Conservation (phyloP, 1,139 yeast genomes). For the Blastobotrys aristatus region DNA sequence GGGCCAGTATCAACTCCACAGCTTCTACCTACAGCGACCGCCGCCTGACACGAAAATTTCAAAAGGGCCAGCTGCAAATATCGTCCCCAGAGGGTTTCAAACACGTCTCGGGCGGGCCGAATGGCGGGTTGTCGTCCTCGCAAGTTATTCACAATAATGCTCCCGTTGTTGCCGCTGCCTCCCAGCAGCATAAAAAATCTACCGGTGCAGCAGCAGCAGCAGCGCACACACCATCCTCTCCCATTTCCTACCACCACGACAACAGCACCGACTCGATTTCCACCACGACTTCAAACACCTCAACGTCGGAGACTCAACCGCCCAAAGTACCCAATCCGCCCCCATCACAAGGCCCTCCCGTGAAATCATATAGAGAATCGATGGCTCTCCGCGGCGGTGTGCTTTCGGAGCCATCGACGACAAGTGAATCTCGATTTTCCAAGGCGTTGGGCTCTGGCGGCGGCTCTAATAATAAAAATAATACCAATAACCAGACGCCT, state of each 20-base stretch:
- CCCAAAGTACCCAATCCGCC: slow-evolving; percentile 8
- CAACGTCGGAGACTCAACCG: background rate
- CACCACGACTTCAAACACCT: background rate
- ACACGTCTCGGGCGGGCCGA: slow-evolving; percentile 13
- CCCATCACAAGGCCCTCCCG: slow-evolving; percentile 15
- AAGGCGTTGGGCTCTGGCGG: slow-evolving; percentile 5
- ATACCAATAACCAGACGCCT: background rate
- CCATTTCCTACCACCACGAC: too few species aligned
- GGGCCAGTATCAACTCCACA: slow-evolving; percentile 1
- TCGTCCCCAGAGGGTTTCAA: slow-evolving; percentile 18
- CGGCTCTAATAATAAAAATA: background rate
- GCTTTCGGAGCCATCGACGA: slow-evolving; percentile 3
- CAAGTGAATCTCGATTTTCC: slow-evolving; percentile 11
- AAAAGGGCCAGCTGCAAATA: slow-evolving; percentile 14
- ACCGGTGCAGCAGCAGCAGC: background rate
- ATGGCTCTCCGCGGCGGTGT: slow-evolving; percentile 13
- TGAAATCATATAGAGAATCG: slow-evolving; percentile 14
- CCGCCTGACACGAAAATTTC: slow-evolving; percentile 7
- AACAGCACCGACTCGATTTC: background rate
- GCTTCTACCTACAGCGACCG: slow-evolving; percentile 2
- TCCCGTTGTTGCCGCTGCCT: background rate
- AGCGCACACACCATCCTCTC: background rate
- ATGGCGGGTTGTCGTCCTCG: slow-evolving; percentile 1
- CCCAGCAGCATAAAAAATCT: background rate
- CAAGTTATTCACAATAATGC: background rate